Base-by-base conservation (phyloP, 305 asterid genomes). In the Solanum hybrid region DNA sequence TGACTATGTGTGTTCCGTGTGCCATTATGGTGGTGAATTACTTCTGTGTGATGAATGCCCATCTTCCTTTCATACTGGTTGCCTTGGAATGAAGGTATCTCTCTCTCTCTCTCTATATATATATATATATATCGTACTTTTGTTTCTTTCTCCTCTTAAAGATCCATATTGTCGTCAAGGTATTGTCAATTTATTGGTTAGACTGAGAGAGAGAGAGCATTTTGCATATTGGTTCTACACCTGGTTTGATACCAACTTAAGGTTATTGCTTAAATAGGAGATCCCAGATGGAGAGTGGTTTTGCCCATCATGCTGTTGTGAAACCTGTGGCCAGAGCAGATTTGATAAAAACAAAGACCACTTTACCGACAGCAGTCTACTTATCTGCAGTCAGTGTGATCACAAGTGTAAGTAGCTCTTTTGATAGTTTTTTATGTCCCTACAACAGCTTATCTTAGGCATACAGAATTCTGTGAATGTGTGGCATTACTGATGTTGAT, bases 281-380 rank as follows among this genome's bases (percentile, higher is more conserved):
- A 91, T 96, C 34, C 99, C 99, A 15, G 95, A 93, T 38, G 99
- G 99, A 75, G 95, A 95, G 86, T 98, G 99, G 99, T 95, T 95
- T 93, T 98, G 99, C 92, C 97, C 95, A 3, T 92, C 96, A 24
- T 98, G 99, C 94, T 93, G 97, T 91, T 98, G 99, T 90, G 91
- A 93, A 91, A 92, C 94, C 89, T 98, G 99, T 94, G 93, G 91
- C 87, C 80, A 88, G 89, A 91, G 90, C 77, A 75, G 91, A 78
- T 89, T 89, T 45, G 91, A 89, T 89, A 85, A 85, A 75, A 91
- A 72, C 72, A 90, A 88, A 81, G 92, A 90, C 87, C 89, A 56
- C 85, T 79, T 40, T 80, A 78, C 88, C 13, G 93, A 89, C 86
- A 87, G 91, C 56, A 91, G 91, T 78, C 88, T 90, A 85, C 93